Evolutionary conservation across 306 rosid genomes (phyloP).

Genomic region (Corylus avellana): DNA sequence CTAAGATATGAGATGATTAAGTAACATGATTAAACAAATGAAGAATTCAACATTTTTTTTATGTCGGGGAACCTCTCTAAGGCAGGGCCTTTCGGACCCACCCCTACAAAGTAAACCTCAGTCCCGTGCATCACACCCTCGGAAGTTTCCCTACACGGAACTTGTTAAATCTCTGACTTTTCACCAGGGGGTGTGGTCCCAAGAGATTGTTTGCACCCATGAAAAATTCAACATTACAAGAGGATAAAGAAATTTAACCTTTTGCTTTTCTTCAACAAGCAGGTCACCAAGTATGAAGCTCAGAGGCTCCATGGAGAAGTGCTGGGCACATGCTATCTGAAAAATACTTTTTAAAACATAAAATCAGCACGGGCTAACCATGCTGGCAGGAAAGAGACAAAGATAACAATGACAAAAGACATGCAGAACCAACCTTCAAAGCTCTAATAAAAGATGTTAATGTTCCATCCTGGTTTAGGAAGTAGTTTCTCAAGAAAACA

Average conservation of each 20-base stretch:
- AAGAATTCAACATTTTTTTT: background rate
- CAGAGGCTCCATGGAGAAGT: conserved; percentile 77
- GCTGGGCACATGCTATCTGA: conserved; percentile 81
- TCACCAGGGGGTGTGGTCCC: too few species aligned
- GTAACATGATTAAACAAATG: conserved; percentile 17
- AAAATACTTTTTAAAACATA: conserved; percentile 28
- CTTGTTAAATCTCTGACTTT: too few species aligned
- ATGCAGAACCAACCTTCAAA: conserved; percentile 68
- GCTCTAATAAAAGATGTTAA: conserved; percentile 82
- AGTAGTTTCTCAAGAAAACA: conserved; percentile 70
- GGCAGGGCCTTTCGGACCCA: too few species aligned
- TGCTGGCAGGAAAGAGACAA: conserved; percentile 18
- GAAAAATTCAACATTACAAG: conserved; percentile 8
- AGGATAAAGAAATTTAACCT: conserved; percentile 41
- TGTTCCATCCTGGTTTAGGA: conserved; percentile 92
- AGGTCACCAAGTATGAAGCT: conserved; percentile 59
- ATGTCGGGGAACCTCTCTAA: too few species aligned
- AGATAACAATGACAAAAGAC: conserved; percentile 19
- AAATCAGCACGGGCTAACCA: conserved; percentile 26
- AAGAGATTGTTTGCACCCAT: background rate
- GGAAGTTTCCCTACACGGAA: too few species aligned
- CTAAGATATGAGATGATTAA: background rate
- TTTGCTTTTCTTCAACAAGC: conserved; percentile 49
- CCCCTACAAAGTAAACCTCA: too few species aligned
- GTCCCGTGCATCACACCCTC: too few species aligned